Percentiles rank a stretch among this genome's conserved stretches.
These are phyloP conservation scores for Cucurbita argyrosperma DNA, from an alignment of 306 rosid genomes.

Conservation along the genomic window DNA sequence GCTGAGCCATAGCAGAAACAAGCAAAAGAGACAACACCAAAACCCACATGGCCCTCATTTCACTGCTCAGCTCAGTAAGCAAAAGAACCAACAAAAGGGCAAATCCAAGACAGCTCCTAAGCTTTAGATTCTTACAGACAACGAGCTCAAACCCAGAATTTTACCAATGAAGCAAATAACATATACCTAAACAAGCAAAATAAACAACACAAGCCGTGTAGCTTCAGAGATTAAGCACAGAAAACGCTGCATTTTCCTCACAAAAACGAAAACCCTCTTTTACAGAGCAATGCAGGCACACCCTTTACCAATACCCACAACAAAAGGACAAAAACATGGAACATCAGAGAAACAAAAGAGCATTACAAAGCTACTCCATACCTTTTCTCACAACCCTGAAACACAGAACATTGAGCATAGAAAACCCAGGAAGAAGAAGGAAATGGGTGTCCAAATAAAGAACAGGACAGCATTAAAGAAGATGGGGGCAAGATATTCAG, in stretches of 20 bases:
- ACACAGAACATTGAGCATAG: conserved; percentile 13
- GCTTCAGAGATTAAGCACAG: conserved; percentile 34
- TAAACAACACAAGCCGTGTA: conserved; percentile 7
- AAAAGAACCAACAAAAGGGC: neutral
- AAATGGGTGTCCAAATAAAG: conserved; percentile 31
- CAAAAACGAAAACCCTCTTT: conserved; percentile 29
- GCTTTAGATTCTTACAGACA: neutral
- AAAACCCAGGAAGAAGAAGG: conserved; percentile 27
- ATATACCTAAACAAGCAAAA: conserved; percentile 5
- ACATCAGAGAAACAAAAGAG: neutral
- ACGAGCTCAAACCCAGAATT: neutral
- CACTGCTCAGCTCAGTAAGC: conserved; percentile 4
- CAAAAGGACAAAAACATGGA: neutral
- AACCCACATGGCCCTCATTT: conserved; percentile 42
- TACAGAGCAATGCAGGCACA: conserved; percentile 21
- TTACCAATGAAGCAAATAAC: neutral
- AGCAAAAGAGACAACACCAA: conserved; percentile 46
- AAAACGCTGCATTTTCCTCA: conserved; percentile 17
- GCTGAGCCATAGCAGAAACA: conserved; percentile 63
- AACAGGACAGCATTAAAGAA: conserved; percentile 39
- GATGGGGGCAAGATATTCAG: conserved; percentile 39
- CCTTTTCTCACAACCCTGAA: conserved; percentile 13
- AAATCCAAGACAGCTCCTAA: neutral
- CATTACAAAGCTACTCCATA: neutral
- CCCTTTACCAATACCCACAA: neutral